Base-by-base conservation (phyloP, 2,329 filamentous ascomycete genomes). In the Ophiosphaerella korrae region DNA sequence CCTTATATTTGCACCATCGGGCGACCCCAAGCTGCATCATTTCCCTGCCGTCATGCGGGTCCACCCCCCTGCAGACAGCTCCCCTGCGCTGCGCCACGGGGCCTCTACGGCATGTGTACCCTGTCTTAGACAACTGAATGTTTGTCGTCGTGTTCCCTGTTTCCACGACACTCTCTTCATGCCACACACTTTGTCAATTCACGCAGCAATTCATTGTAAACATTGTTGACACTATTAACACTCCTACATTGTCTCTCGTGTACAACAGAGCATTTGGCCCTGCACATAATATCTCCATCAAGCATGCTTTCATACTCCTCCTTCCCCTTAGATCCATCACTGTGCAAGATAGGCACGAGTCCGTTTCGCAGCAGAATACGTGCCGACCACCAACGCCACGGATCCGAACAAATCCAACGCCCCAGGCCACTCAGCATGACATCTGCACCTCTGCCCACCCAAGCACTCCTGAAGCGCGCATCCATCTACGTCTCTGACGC, bases 401-500 rank as follows among this genome's bases (percentile, higher is more conserved):
- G 56, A 38, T 66, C 63, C 23, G 63, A 66, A 41, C 48, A 60
- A n/a, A 58, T 63, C 21, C 53, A 42, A 34, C 57, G 59, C 18
- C 50, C 58, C 39, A 58, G 62, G 14, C 57, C 60, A 12, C 57
- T 64, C 23, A 63, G 56, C 39, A 52, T 62, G 9, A 40, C 45
- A n/a, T 44, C 43, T 40, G 49, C 53, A 2, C 45, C 45, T 31
- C 48, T 50, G 34, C 41, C 55, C 33, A 55, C 58, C 50, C 53
- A 53, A 29, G 26, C 26, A 33, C 63, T 60, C 45, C 55, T 40
- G 48, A 63, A 64, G 42, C 48, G 60, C n/a, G 56, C 60, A 9
- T 66, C 63, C 39, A 63, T 66, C 36, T 66, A 64, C 50, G 63
- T 66, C 16, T 64, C 63, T 26, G 62, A 64, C 44, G 63, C 62